Evolutionary conservation across 805 yeast species (phyloP), one percentile per base, ranked within the genome.

Genomic region (Kazachstania viticola): DNA sequence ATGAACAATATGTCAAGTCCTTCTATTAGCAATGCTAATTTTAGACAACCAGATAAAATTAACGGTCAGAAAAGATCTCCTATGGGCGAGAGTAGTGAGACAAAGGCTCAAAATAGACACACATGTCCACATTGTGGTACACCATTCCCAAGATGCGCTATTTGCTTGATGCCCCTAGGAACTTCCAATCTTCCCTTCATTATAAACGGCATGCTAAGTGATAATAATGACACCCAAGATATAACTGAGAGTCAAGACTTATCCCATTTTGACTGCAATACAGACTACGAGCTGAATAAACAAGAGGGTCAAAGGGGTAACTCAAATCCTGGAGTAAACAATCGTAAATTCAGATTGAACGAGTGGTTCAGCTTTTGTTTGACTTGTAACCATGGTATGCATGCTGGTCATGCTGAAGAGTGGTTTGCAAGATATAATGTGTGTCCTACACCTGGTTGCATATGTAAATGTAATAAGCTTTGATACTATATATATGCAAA

Each of bases 401-500:
- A 88, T 58, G 85, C 94, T 0, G 85, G 80, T 4, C 98, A 88
- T 53, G 96, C 96, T 0, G 85, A 82, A 40, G 93, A 87, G 47
- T 88, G 98, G 98, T 88, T 88, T 53, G 69, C 78, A 17, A 78
- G 76, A 51, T 94, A 87, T 46, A 72, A 71, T 34, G 72, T 81
- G 1, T 88, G 98, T 48, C 96, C 98, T 0, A 94, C 88, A 3
- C 95, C 96, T 0, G 94, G 85, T 27, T 88, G 98, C 48, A 64
- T 67, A 25, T 88, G 98, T 48, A 64, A 72, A 30, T 88, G 97
- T 54, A 79, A 79, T 45, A 74, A 69, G 22, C 7, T n/a, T n/a
- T n/a, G n/a, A n/a, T n/a, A n/a, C n/a, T n/a, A n/a, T n/a, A n/a
- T n/a, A n/a, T n/a, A n/a, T n/a, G n/a, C n/a, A n/a, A n/a, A n/a